Base-by-base conservation (phyloP, 2,329 filamentous ascomycete species). In the Elsinoe fawcettii region DNA sequence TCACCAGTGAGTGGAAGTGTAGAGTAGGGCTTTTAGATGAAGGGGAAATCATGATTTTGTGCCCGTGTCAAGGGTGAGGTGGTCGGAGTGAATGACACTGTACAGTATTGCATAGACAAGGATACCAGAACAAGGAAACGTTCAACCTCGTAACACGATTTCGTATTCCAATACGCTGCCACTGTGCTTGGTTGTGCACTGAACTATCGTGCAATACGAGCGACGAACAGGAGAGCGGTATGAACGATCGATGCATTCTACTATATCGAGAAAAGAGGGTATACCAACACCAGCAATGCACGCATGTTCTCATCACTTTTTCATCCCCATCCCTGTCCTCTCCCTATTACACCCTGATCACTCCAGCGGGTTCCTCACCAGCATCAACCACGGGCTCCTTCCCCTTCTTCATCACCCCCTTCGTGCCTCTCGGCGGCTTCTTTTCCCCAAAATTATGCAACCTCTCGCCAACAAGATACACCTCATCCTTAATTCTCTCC, bases 391-490 rank as follows among this genome's bases (percentile, higher is more conserved):
- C 53, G 5, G 37, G 20, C 54, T 56, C 54, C 20, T 56, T 56
- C 56, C 44, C 64, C 59, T 60, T 64, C 56, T 66, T 65, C n/a
- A 69, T 61, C 20, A 69, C 64, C 59, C 64, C 66, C 61, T 60
- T 61, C 51, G 62, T 68, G 8, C 67, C 67, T 43, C 58, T 60
- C 6, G 68, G 69, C 51, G 70, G 68, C 59, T 61, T 71, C 63
- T 64, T 74, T 67, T 87, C 85, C 2, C 90, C 88, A 72, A 96
- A 95, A 70, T 99, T 99, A 74, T 99, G 95, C 66, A 99, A 73
- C 59, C 91, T 77, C 74, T 99, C 92, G 1, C 93, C 93, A 67
- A 97, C 93, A 44, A 99, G 76, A 70, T 99, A 99, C 0, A 95
- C 91, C 72, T 99, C 95, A 70, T 99, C 95, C 37, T 90, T 79